Base-by-base conservation (phyloP, 768 basidiomycete genomes). In the Serendipita vermifera region DNA sequence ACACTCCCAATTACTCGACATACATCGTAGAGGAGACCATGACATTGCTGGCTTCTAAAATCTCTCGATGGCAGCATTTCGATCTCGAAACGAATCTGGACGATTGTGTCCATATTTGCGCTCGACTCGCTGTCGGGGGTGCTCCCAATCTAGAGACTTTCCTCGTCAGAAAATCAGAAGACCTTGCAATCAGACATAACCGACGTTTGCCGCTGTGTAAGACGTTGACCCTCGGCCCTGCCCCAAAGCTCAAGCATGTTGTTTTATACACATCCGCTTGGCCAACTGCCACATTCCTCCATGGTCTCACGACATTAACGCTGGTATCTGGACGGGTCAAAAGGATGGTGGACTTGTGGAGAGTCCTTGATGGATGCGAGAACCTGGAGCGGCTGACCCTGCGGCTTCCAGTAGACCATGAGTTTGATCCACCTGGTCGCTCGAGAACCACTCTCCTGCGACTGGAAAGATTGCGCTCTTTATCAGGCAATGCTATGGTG, bases 81-180 rank as follows among this genome's bases (percentile, higher is more conserved):
- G 46, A 51, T n/a, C 46, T 51, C 24, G 46, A 51, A 31, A 51
- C 46, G 46, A 51, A 51, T 31, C 46, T 51, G 9, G 46, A 51
- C 22, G 46, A 51, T 31, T 51, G 46, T 31, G 27, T 51, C n/a
- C 46, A 51, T 31, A 51, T 51, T 22, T 22, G 22, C 27, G 29
- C 32, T 29, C 46, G 46, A 24, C 46, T 51, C 46, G 5, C 46
- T 11, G 26, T 31, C 7, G 46, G 46, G 5, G 9, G 24, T 9
- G 46, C 46, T 31, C 46, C 46, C 24, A 51, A 51, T n/a, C 32
- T 51, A 31, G 46, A 51, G 29, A 51, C 46, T 7, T 51, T 51
- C 27, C 46, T 51, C 32, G 46, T 51, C 9, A 20, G 46, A 27
- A 31, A 51, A 31, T 31, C 46, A 20, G 46, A 51, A 7, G 17